A percentile compares a stretch with the other conserved stretches of the same genome.
phyloP scores from a whole-genome alignment of 192 early-diverging fungal genomes.

The Coemansia javaensis region DNA sequence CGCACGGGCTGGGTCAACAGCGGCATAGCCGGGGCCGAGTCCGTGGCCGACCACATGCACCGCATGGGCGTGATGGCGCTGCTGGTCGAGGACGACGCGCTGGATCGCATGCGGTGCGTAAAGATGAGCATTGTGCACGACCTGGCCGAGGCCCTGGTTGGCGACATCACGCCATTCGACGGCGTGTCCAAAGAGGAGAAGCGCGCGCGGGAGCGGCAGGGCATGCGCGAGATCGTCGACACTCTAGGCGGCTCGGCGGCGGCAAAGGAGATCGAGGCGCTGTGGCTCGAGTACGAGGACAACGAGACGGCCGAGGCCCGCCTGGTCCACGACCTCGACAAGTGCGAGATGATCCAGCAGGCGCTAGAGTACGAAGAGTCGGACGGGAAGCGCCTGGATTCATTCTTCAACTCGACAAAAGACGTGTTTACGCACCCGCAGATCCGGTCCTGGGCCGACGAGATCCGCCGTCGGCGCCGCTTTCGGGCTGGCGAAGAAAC shows the following conservation, averaged over 20 bases:
- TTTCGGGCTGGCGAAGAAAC: too few species aligned
- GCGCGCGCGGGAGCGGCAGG: slow-evolving; percentile 56
- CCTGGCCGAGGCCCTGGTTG: slow-evolving; percentile 67
- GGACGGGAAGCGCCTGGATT: slow-evolving; percentile 58
- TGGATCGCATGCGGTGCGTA: slow-evolving; percentile 66
- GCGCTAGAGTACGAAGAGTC: slow-evolving; percentile 86
- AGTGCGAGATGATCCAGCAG: slow-evolving; percentile 95
- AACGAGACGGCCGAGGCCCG: slow-evolving; percentile 67
- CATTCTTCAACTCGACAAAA: slow-evolving; percentile 75
- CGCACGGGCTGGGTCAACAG: slow-evolving; percentile 88
- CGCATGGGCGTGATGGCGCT: slow-evolving; percentile 88
- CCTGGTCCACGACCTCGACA: slow-evolving; percentile 88
- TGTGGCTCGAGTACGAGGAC: slow-evolving; percentile 89
- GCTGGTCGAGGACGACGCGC: slow-evolving; percentile 64
- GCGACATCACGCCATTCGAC: slow-evolving; percentile 86
- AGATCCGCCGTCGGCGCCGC: slow-evolving; percentile 52
- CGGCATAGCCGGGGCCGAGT: slow-evolving; percentile 67
- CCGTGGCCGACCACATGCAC: slow-evolving; percentile 95
- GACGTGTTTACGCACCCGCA: slow-evolving; percentile 82
- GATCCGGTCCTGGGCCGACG: slow-evolving; percentile 79
- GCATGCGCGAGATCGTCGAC: slow-evolving; percentile 48
- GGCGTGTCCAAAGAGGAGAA: slow-evolving; percentile 79
- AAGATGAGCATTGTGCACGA: slow-evolving; percentile 96
- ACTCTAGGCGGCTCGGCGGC: slow-evolving; percentile 54
- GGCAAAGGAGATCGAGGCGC: slow-evolving; percentile 64